A percentile compares a stretch with the other conserved stretches of the same genome.
phyloP scores from a whole-genome alignment of 257 asterid genomes.

The Primulina eburnea region DNA sequence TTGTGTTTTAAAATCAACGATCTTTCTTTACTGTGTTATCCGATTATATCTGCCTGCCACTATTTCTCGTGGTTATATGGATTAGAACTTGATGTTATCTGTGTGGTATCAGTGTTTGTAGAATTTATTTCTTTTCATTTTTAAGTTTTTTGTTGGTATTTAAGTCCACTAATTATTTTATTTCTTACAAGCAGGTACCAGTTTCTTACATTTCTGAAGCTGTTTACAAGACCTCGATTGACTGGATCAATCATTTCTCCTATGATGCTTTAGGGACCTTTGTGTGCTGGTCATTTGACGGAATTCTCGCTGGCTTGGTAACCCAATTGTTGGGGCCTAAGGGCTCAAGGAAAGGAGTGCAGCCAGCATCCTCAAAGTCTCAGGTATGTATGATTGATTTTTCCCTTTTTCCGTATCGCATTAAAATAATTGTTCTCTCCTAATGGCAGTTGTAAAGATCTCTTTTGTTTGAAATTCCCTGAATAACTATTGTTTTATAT shows the following conservation, averaged over 20 bases:
- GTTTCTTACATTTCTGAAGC: constrained; percentile 60
- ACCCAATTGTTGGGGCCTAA: constrained; percentile 52
- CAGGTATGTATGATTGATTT: constrained; percentile 43
- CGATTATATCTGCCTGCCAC: too few species aligned
- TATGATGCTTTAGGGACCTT: constrained; percentile 62
- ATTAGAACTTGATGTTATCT: too few species aligned
- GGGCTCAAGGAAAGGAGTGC: constrained; percentile 65
- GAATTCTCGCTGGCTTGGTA: constrained; percentile 65
- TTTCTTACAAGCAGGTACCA: constrained; percentile 55
- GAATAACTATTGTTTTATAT: too few species aligned
- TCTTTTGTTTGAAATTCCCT: too few species aligned
- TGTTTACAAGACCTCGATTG: constrained; percentile 71
- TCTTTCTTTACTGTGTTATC: too few species aligned
- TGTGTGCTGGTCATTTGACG: constrained; percentile 72
- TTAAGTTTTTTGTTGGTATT: too few species aligned
- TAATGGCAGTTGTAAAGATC: too few species aligned
- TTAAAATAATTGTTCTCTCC: neutral
- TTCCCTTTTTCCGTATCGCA: neutral
- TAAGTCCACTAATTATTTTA: neutral
- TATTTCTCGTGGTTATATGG: too few species aligned
- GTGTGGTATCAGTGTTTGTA: too few species aligned
- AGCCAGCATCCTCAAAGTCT: constrained; percentile 65
- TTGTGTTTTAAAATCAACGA: too few species aligned
- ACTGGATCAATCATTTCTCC: constrained; percentile 76
- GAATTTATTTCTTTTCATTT: too few species aligned